Evolutionary conservation across 2,329 filamentous ascomycete genomes (phyloP).

Genomic region (Gremmenia infestans): DNA sequence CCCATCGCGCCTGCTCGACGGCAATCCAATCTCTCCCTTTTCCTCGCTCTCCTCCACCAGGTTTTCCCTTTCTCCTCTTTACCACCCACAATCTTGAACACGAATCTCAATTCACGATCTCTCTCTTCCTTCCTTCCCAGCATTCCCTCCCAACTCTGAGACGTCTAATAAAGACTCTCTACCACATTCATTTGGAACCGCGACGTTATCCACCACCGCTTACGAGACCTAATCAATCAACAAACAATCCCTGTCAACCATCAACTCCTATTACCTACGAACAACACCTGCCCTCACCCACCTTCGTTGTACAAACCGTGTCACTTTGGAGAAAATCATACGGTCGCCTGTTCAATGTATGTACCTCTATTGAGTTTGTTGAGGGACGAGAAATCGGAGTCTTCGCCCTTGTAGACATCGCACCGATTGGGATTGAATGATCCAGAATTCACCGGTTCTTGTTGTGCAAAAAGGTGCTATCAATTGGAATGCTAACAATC

Average conservation of each 20-base stretch:
- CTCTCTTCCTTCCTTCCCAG: constrained; percentile 16
- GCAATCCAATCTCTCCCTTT: constrained; percentile 9
- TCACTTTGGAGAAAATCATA: not conserved
- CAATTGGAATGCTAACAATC: constrained; percentile 20
- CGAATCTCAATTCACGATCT: constrained; percentile 16
- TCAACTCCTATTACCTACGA: constrained; percentile 5
- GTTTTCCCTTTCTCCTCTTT: constrained; percentile 2
- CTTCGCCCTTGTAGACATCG: not conserved
- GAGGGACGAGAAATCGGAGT: not conserved
- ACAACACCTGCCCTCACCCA: constrained; percentile 3
- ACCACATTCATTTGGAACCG: constrained; percentile 35
- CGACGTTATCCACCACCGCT: constrained; percentile 13
- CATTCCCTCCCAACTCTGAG: constrained; percentile 33
- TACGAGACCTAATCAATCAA: constrained; percentile 8
- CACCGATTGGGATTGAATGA: not conserved
- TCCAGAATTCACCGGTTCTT: not conserved
- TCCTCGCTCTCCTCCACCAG: not conserved
- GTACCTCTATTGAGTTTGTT: not conserved
- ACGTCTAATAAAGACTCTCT: constrained; percentile 28
- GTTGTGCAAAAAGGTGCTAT: not conserved
- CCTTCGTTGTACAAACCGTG: constrained; percentile 6
- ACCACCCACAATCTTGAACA: constrained; percentile 7
- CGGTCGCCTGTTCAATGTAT: constrained; percentile 21
- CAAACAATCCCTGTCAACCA: constrained; percentile 6
- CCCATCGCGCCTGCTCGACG: not conserved